Base-by-base conservation (phyloP, 805 yeast genomes). In the Lipomyces sp. region DNA sequence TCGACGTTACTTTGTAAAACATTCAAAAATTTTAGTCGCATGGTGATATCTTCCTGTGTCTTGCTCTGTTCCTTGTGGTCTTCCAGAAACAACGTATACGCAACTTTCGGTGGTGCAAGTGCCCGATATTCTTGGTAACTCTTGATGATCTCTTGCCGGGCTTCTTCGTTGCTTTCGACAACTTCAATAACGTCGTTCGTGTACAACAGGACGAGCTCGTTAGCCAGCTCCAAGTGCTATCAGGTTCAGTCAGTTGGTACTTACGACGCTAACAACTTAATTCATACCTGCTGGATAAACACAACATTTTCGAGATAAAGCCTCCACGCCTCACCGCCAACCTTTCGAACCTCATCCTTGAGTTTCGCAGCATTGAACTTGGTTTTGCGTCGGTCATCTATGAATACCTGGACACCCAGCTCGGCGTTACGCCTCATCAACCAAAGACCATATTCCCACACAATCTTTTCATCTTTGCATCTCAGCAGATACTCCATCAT, bases 401-500 rank as follows among this genome's bases (percentile, higher is more conserved):
- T 73, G 51, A 80, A 76, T 5, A 80, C 71, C 24, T 66, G 64
- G 2, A 80, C 67, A 1, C 80, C 82, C 3, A 66, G 64, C 56
- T 72, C 64, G 0, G 80, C 73, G 33, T 73, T 72, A n/a, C 72
- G 55, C 55, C 71, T 62, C 34, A 73, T 71, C 13, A 79, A 71
- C 78, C 81, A 76, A 37, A 76, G 56, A 0, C 80, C 80, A 50
- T 76, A 73, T 13, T 74, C 75, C 80, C 80, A 78, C n/a, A 78
- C 78, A n/a, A 78, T 61, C 6, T 73, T 74, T 51, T 64, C 61
- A 53, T 79, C 75, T 7, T 61, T 63, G 54, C 76, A 67, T 15
- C 65, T 53, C 1, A 73, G 51, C 4, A 76, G 71, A 57, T 71
- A 64, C 15, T 72, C 75, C 29, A 70, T 67, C 67, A 78, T 71